phyloP scores from a whole-genome alignment of 2,329 filamentous ascomycete species.

The Raffaelea albimanens region DNA sequence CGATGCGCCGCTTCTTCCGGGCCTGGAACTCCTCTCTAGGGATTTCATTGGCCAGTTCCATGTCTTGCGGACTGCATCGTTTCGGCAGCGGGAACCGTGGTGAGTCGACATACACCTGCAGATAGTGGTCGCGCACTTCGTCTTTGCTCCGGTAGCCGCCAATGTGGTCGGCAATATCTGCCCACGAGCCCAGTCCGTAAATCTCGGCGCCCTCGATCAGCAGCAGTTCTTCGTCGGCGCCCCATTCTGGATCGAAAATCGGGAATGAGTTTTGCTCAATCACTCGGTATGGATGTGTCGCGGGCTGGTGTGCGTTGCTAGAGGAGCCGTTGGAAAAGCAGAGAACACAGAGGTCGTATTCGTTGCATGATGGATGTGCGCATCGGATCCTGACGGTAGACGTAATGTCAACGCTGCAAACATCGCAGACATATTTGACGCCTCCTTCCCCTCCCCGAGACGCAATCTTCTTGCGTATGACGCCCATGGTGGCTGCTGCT shows the following conservation, averaged over 20 bases:
- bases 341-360: constrained; percentile 94
- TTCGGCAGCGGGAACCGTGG: constrained; percentile 77
- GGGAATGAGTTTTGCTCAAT: constrained; percentile 98
- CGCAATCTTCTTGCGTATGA: constrained; percentile 92
- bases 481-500: constrained; percentile 68
- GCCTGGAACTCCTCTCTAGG: constrained; percentile 89
- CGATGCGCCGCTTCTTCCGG: constrained; percentile 85
- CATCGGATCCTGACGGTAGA: constrained; percentile 95
- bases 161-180: constrained; percentile 96
- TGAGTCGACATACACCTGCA: constrained; percentile 77
- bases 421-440: constrained; percentile 94
- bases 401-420: constrained; percentile 93
- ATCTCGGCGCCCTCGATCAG: constrained; percentile 90
- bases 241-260: constrained; percentile 92
- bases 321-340: constrained; percentile 80
- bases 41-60: constrained; percentile 65
- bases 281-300: constrained; percentile 79
- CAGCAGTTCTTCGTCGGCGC: constrained; percentile 91
- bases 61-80: constrained; percentile 75
- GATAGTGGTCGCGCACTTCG: constrained; percentile 91
- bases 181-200: constrained; percentile 94
- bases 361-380: constrained; percentile 70
- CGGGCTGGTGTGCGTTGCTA: constrained; percentile 77
- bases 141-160: constrained; percentile 91
- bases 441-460: constrained; percentile 76